These are phyloP conservation scores for Neopestalotiopsis rosae DNA, from an alignment of 2,329 filamentous ascomycete genomes.

Conservation along the genomic window DNA sequence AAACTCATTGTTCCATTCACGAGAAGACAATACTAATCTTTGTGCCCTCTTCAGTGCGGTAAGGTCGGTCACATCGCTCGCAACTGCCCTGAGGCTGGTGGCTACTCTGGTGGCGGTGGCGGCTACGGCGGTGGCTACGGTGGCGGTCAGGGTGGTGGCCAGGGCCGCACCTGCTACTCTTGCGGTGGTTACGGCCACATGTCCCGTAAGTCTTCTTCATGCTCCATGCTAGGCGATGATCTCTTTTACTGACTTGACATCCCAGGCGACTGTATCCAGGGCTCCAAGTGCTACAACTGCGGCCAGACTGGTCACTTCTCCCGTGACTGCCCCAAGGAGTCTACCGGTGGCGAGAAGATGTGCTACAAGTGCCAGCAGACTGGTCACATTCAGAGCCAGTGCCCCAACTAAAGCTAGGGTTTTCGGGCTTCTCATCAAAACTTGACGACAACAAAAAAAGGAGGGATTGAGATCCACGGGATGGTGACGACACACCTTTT, in stretches of 20 bases:
- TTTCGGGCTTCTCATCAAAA: neutral
- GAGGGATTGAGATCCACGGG: neutral
- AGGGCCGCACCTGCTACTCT: constrained; percentile 92
- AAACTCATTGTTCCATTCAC: neutral
- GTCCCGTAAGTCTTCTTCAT: constrained; percentile 67
- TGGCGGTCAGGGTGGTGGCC: constrained; percentile 48
- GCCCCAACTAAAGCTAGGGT: constrained; percentile 68
- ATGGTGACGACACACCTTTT: neutral
- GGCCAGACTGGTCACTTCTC: constrained; percentile 92
- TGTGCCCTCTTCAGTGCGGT: constrained; percentile 67
- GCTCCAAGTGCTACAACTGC: constrained; percentile 99
- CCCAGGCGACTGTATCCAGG: constrained; percentile 90
- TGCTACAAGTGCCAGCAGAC: constrained; percentile 93
- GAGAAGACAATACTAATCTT: constrained; percentile 19
- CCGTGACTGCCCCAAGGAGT: constrained; percentile 94
- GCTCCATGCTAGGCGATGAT: neutral
- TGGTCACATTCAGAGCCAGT: constrained; percentile 92
- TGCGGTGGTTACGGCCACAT: constrained; percentile 97
- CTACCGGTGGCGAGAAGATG: constrained; percentile 85
- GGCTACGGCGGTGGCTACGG: constrained; percentile 48
- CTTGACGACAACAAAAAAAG: neutral
- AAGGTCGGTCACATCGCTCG: constrained; percentile 96
- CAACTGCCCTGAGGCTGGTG: constrained; percentile 74
- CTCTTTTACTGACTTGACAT: neutral
- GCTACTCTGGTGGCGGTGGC: constrained; percentile 55